phyloP scores from a whole-genome alignment of 139 green algal species.

The Chlorella sp. region DNA sequence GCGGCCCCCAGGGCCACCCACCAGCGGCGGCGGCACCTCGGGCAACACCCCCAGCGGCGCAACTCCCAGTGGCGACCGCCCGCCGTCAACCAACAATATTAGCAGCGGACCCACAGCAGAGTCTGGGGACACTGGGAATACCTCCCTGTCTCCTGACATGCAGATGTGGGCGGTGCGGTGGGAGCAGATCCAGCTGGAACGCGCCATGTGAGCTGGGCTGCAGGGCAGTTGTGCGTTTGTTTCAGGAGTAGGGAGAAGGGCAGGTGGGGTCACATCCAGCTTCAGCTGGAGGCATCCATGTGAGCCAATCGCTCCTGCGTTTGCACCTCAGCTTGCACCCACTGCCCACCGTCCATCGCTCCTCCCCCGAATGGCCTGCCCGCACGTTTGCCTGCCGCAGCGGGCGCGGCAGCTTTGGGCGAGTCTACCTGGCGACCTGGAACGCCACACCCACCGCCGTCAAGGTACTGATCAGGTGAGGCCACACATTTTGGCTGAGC shows the following conservation, averaged over 20 bases:
- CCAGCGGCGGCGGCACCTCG: too few species aligned
- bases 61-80: too few species aligned
- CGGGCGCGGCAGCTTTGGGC: not conserved
- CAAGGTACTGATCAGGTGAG: conserved; percentile 7
- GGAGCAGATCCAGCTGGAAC: conserved; percentile 8
- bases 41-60: not conserved
- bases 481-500: not conserved
- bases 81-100: too few species aligned
- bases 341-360: too few species aligned
- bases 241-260: too few species aligned
- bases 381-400: not conserved
- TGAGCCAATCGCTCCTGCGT: not conserved
- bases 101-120: too few species aligned
- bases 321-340: too few species aligned
- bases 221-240: not conserved
- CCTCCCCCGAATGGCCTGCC: too few species aligned
- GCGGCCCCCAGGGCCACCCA: not conserved
- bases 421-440: not conserved
- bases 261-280: too few species aligned
- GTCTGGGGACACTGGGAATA: too few species aligned
- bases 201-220: not conserved
- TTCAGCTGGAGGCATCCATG: too few species aligned
- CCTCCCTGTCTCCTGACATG: not conserved
- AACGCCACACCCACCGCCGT: conserved; percentile 1
- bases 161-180: conserved; percentile 6